phyloP scores from a whole-genome alignment of 2,329 filamentous ascomycete genomes.

The Aspergillus sp. region DNA sequence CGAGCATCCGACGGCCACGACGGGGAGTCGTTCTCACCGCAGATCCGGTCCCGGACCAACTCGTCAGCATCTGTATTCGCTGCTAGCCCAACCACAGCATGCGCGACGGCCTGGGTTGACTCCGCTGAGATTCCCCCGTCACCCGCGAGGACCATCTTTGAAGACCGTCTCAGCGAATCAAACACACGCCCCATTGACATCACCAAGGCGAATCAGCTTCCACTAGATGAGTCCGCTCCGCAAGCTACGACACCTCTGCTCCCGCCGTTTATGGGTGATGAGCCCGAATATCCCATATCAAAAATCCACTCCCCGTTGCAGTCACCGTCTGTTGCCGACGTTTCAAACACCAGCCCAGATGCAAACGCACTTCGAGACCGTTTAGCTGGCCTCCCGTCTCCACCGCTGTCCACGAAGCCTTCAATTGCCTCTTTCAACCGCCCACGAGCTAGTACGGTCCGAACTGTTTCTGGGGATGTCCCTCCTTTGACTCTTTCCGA shows the following conservation, averaged over 20 bases:
- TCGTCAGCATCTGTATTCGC: slow-evolving; percentile 41
- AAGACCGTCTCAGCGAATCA: slow-evolving; percentile 52
- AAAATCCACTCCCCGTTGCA: slow-evolving; percentile 77
- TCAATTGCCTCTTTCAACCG: slow-evolving; percentile 73
- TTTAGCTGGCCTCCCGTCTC: slow-evolving; percentile 57
- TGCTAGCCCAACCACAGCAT: slow-evolving; percentile 34
- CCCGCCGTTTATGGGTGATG: slow-evolving; percentile 72
- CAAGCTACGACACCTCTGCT: slow-evolving; percentile 80
- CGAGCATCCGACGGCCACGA: slow-evolving; percentile 37
- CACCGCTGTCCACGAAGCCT: slow-evolving; percentile 73
- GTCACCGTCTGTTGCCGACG: slow-evolving; percentile 75
- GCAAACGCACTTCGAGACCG: slow-evolving; percentile 48
- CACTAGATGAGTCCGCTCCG: slow-evolving; percentile 56
- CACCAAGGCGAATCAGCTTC: slow-evolving; percentile 51
- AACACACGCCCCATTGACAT: slow-evolving; percentile 54
- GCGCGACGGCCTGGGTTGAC: slow-evolving; percentile 46
- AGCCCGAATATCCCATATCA: slow-evolving; percentile 51
- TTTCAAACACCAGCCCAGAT: slow-evolving; percentile 42
- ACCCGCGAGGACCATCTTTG: slow-evolving; percentile 64
- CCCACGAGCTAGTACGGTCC: slow-evolving; percentile 45
- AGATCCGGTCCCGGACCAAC: slow-evolving; percentile 42
- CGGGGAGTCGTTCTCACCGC: slow-evolving; percentile 30
- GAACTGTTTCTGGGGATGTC: slow-evolving; percentile 48
- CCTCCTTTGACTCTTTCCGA: slow-evolving; percentile 65
- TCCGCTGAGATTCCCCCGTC: slow-evolving; percentile 57